phyloP scores from a whole-genome alignment of 2,329 filamentous ascomycete genomes.

The Pseudogymnoascus sp. region DNA sequence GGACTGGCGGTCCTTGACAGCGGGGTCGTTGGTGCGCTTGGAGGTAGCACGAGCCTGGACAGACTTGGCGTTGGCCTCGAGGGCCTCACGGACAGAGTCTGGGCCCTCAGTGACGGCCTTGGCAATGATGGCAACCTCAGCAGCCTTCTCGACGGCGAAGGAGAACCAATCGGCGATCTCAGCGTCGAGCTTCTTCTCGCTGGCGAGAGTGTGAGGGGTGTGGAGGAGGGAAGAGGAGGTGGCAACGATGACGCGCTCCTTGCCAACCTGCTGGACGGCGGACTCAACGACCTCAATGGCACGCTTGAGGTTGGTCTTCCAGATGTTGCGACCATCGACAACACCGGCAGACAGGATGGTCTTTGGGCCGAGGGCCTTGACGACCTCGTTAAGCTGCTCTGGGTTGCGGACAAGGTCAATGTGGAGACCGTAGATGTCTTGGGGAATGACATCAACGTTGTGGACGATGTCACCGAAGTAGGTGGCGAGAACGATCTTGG shows the following conservation, averaged over 20 bases:
- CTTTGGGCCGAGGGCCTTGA: slow-evolving; percentile 75
- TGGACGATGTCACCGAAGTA: slow-evolving; percentile 99
- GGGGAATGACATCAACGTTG: slow-evolving; percentile 87
- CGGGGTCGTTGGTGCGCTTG: slow-evolving; percentile 90
- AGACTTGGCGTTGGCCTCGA: slow-evolving; percentile 96
- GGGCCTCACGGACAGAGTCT: slow-evolving; percentile 74
- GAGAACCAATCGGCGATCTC: slow-evolving; percentile 98
- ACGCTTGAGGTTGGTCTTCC: slow-evolving; percentile 98
- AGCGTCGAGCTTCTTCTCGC: slow-evolving; percentile 94
- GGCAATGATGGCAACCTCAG: slow-evolving; percentile 85
- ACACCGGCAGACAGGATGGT: slow-evolving; percentile 92
- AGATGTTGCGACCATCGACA: slow-evolving; percentile 98
- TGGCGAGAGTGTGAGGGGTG: slow-evolving; percentile 94
- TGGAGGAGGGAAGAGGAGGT: slow-evolving; percentile 97
- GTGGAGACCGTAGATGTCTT: slow-evolving; percentile 78
- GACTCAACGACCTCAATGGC: slow-evolving; percentile 87
- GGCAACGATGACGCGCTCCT: slow-evolving; percentile 93
- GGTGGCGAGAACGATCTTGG: slow-evolving; percentile 84
- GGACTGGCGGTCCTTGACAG: slow-evolving; percentile 93
- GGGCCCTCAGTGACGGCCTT: slow-evolving; percentile 95
- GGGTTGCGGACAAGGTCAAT: slow-evolving; percentile 96
- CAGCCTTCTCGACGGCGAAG: slow-evolving; percentile 90
- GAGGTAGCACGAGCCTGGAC: slow-evolving; percentile 86
- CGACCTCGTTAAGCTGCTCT: slow-evolving; percentile 86
- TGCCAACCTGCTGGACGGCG: slow-evolving; percentile 90